These are phyloP conservation scores for Purshia tridentata DNA, from an alignment of 306 rosid species.

Conservation along the genomic window DNA sequence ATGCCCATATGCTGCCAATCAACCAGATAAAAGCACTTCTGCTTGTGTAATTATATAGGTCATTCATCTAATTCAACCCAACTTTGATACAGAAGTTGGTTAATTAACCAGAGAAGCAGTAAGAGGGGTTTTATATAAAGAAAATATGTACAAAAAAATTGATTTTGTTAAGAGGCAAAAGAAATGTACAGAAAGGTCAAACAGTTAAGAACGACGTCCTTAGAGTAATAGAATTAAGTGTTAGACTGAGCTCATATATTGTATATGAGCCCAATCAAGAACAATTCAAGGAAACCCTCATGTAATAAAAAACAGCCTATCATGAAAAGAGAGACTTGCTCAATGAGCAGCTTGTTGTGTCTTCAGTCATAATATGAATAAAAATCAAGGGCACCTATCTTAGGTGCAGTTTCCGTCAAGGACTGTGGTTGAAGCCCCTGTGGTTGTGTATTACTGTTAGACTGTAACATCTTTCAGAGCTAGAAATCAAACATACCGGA, in stretches of 20 bases:
- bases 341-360: not conserved
- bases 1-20: not conserved
- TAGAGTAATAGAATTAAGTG: not conserved
- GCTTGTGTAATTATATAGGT: not conserved
- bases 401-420: not conserved
- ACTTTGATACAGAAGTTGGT: not conserved
- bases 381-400: not conserved
- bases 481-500: slow-evolving; percentile 10
- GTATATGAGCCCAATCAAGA: not conserved
- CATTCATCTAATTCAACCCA: not conserved
- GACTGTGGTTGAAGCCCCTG: not conserved
- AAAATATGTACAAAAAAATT: not conserved
- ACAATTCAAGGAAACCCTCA: not conserved
- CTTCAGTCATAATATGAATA: not conserved
- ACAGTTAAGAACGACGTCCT: not conserved
- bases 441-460: not conserved
- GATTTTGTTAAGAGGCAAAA: not conserved
- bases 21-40: not conserved
- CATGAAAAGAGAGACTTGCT: not conserved
- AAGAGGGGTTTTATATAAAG: not conserved
- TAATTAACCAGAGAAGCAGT: not conserved
- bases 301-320: not conserved
- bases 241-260: not conserved
- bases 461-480: not conserved
- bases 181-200: not conserved